phyloP scores from a whole-genome alignment of 352 stramenopile species.

The Saprolegnia parasitica region DNA sequence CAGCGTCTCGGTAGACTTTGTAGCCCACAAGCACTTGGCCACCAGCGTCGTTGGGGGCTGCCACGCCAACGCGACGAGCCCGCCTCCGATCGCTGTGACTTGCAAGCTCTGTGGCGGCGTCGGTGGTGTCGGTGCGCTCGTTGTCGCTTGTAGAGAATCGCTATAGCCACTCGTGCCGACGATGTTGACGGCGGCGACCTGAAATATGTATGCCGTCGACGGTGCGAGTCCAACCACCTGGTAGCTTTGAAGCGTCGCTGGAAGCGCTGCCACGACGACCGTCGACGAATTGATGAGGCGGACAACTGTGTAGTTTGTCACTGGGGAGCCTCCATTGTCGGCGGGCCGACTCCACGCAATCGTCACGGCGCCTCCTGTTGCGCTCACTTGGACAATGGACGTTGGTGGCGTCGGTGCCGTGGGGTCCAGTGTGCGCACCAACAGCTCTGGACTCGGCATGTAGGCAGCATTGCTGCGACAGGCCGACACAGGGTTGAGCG shows the following conservation, averaged over 20 bases:
- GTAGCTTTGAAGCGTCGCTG: neutral
- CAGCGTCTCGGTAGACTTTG: slow-evolving; percentile 35
- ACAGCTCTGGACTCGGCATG: neutral
- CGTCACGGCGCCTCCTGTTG: neutral
- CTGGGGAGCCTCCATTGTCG: neutral
- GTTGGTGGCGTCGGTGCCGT: neutral
- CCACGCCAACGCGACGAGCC: neutral
- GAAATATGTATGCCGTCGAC: neutral
- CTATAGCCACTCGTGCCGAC: neutral
- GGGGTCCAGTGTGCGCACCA: neutral
- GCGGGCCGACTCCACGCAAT: neutral
- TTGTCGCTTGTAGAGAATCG: neutral
- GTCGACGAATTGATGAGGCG: neutral
- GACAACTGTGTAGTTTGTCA: neutral
- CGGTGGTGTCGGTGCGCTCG: neutral
- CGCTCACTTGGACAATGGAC: neutral
- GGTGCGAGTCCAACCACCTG: neutral
- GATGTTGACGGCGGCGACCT: neutral
- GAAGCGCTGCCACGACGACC: neutral
- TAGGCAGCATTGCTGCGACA: neutral
- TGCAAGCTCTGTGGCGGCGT: neutral
- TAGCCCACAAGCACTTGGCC: slow-evolving; percentile 46
- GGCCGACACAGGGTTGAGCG: neutral
- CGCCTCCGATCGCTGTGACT: neutral
- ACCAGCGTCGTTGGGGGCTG: slow-evolving; percentile 32